phyloP scores from a whole-genome alignment of 2,329 filamentous ascomycete genomes.

The Pleomassaria siparia region DNA sequence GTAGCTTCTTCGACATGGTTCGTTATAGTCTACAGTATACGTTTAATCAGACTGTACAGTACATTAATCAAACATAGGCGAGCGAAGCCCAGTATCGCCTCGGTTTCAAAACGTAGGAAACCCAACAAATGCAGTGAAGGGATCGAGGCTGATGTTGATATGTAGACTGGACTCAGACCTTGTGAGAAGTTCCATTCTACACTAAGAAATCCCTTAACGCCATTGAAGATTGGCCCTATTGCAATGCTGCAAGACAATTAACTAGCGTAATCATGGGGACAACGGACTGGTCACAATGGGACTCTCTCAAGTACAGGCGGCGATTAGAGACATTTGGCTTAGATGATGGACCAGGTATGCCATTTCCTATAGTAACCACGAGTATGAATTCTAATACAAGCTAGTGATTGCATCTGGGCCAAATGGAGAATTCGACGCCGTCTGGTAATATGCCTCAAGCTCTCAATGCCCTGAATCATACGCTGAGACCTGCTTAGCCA shows the following conservation, averaged over 20 bases:
- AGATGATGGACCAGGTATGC: slow-evolving; percentile 56
- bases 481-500: slow-evolving; percentile 27
- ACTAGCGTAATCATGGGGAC: slow-evolving; percentile 60
- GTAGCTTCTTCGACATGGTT: slow-evolving; percentile 45
- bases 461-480: neutral
- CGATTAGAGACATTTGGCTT: slow-evolving; percentile 80
- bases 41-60: neutral
- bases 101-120: slow-evolving; percentile 85
- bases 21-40: slow-evolving; percentile 2
- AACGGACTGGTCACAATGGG: slow-evolving; percentile 57
- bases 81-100: slow-evolving; percentile 82
- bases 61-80: slow-evolving; percentile 47
- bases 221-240: slow-evolving; percentile 80
- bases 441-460: slow-evolving; percentile 67
- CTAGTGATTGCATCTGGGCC: slow-evolving; percentile 66
- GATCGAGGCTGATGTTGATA: neutral
- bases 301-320: slow-evolving; percentile 64
- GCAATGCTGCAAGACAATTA: slow-evolving; percentile 72
- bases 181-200: slow-evolving; percentile 24
- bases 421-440: slow-evolving; percentile 68
- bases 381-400: neutral
- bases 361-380: neutral
- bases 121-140: no score
- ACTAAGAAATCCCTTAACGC: slow-evolving; percentile 12
- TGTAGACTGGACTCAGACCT: slow-evolving; percentile 34